phyloP scores from a whole-genome alignment of 192 early-diverging fungal species.

The Gaertneriomyces semiglobifer region DNA sequence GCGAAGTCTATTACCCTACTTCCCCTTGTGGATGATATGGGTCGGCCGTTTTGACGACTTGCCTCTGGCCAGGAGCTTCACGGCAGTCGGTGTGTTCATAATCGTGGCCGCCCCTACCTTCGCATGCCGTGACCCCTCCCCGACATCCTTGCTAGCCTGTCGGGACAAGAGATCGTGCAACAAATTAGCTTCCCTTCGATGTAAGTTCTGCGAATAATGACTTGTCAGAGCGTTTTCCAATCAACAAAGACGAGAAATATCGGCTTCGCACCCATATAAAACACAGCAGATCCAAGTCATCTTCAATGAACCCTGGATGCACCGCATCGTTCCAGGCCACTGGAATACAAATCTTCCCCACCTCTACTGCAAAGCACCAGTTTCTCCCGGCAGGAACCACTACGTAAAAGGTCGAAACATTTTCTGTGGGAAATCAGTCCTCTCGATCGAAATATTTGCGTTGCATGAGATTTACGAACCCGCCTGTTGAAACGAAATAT shows the following conservation, averaged over 20 bases:
- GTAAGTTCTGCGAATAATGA: slow-evolving; percentile 4
- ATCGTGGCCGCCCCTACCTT: background rate
- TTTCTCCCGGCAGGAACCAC: slow-evolving; percentile 3
- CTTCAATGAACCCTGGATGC: slow-evolving; percentile 6
- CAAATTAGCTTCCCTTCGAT: background rate
- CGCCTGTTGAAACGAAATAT: background rate
- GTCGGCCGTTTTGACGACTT: slow-evolving; percentile 4
- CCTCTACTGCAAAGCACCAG: slow-evolving; percentile 4
- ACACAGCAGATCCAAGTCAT: slow-evolving; percentile 4
- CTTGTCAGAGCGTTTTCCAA: slow-evolving; percentile 4
- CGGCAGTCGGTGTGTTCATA: slow-evolving; percentile 3
- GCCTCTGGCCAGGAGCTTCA: slow-evolving; percentile 1
- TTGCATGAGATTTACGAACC: slow-evolving; percentile 1
- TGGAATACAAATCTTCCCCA: slow-evolving; percentile 4
- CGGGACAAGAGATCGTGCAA: background rate
- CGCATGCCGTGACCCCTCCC: background rate
- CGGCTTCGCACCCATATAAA: slow-evolving; percentile 4
- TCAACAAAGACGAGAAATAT: slow-evolving; percentile 6
- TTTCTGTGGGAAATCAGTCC: slow-evolving; percentile 2
- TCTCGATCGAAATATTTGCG: slow-evolving; percentile 1
- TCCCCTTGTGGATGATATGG: slow-evolving; percentile 6
- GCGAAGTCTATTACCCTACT: no score
- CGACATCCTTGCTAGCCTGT: slow-evolving; percentile 1
- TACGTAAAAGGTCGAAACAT: slow-evolving; percentile 6
- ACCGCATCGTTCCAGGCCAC: slow-evolving; percentile 1